Evolutionary conservation across 2,329 filamentous ascomycete genomes (phyloP).

Genomic region (Penicillium polonicum): DNA sequence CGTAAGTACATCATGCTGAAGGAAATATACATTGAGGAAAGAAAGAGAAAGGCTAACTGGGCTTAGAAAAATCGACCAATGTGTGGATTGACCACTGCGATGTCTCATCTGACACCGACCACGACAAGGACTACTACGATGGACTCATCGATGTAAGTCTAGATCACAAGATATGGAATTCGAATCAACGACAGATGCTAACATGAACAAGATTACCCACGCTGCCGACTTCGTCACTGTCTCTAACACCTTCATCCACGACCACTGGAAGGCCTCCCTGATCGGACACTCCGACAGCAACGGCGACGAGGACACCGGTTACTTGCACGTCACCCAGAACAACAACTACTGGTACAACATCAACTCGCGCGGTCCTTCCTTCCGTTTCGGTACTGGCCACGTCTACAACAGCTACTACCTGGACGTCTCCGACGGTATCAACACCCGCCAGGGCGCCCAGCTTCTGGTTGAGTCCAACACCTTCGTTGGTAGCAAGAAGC

Average conservation of each 20-base stretch:
- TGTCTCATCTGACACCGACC: conserved; percentile 57
- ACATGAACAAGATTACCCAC: conserved; percentile 50
- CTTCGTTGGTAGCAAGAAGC: conserved; percentile 49
- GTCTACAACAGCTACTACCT: conserved; percentile 56
- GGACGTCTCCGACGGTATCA: conserved; percentile 53
- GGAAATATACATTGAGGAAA: conserved; percentile 23
- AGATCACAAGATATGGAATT: neutral
- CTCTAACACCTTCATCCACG: conserved; percentile 53
- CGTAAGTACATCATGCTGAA: conserved; percentile 37
- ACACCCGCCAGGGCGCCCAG: conserved; percentile 58
- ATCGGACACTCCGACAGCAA: conserved; percentile 61
- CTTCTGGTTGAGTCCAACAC: conserved; percentile 58
- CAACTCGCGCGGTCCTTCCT: conserved; percentile 61
- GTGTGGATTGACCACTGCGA: conserved; percentile 70
- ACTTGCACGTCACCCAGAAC: conserved; percentile 63
- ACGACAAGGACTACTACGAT: conserved; percentile 70
- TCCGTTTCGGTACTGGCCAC: conserved; percentile 67
- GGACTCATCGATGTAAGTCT: conserved; percentile 57
- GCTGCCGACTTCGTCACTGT: conserved; percentile 59
- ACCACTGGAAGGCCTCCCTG: conserved; percentile 63
- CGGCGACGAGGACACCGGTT: conserved; percentile 57
- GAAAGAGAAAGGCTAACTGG: neutral
- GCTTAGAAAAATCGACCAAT: conserved; percentile 42
- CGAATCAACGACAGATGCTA: neutral
- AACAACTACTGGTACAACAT: conserved; percentile 67